These are phyloP conservation scores for Zelopaecilomyces penicillatus DNA, from an alignment of 2,329 filamentous ascomycete genomes.

Conservation along the genomic window DNA sequence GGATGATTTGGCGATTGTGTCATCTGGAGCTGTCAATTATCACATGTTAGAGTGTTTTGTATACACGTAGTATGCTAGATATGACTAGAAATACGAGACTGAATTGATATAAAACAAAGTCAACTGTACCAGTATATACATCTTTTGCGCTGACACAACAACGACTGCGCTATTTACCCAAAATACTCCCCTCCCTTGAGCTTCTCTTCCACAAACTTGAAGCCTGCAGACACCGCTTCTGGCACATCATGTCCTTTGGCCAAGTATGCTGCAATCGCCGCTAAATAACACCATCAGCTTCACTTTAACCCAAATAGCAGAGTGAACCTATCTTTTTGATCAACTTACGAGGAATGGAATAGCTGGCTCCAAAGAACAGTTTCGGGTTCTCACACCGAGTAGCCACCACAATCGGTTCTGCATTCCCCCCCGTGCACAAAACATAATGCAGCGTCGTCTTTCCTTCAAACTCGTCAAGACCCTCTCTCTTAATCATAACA, in stretches of 20 bases:
- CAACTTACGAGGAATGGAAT: slow-evolving; percentile 5
- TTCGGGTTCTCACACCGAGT: slow-evolving; percentile 4
- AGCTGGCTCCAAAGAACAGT: slow-evolving; percentile 3
- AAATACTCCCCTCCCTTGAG: slow-evolving; percentile 3
- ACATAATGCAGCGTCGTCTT: slow-evolving; percentile 5
- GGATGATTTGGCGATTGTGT: no score
- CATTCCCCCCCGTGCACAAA: slow-evolving; percentile 1
- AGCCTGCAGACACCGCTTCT: slow-evolving; percentile 4
- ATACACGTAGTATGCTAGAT: no score
- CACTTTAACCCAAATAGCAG: not conserved
- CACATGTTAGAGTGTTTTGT: no score
- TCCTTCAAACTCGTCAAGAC: slow-evolving; percentile 1
- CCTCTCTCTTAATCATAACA: slow-evolving; percentile 6
- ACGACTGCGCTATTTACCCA: not conserved
- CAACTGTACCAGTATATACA: no score
- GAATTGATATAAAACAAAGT: no score
- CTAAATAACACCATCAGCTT: not conserved
- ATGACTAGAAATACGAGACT: no score
- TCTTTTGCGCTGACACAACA: no score
- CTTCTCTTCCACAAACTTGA: slow-evolving; percentile 4
- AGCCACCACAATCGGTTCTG: not conserved
- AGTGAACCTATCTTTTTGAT: not conserved
- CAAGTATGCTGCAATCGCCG: slow-evolving; percentile 3
- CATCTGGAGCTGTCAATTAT: no score
- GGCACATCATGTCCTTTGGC: slow-evolving; percentile 1